These are phyloP conservation scores for Bipolaris zeicola DNA, from an alignment of 2,329 filamentous ascomycete species.

Conservation along the genomic window DNA sequence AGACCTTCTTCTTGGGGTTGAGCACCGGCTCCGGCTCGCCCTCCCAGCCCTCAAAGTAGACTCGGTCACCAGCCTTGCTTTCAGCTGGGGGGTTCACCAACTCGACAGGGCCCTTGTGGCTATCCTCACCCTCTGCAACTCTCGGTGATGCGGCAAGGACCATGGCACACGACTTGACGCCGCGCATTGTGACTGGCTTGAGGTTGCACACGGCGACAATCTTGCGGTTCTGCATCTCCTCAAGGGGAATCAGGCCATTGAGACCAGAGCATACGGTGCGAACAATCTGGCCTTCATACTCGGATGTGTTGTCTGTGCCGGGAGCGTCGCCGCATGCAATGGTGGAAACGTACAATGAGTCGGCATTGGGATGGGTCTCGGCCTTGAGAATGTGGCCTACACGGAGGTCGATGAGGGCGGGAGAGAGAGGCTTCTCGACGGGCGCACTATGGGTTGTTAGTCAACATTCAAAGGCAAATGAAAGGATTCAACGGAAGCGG, in stretches of 20 bases:
- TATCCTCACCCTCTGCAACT: constrained; percentile 78
- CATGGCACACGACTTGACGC: constrained; percentile 82
- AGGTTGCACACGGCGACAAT: constrained; percentile 96
- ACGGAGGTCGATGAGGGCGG: constrained; percentile 87
- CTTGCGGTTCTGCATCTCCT: constrained; percentile 96
- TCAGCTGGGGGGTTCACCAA: constrained; percentile 82
- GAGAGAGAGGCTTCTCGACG: constrained; percentile 76
- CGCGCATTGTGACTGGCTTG: constrained; percentile 99
- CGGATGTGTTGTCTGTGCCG: constrained; percentile 84
- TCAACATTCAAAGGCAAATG: neutral
- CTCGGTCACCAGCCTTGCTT: constrained; percentile 80
- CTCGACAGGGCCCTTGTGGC: constrained; percentile 90
- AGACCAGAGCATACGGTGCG: constrained; percentile 97
- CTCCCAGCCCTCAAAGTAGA: constrained; percentile 93
- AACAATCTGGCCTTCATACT: constrained; percentile 88
- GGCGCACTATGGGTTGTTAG: constrained; percentile 51
- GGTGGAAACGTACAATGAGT: constrained; percentile 93
- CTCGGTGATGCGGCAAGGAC: constrained; percentile 92
- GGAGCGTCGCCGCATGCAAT: constrained; percentile 91
- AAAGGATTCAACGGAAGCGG: neutral
- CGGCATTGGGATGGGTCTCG: constrained; percentile 92
- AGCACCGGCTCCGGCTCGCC: constrained; percentile 90
- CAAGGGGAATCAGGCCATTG: constrained; percentile 88
- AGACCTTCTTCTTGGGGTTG: constrained; percentile 99
- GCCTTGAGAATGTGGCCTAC: constrained; percentile 98